Percentiles rank a stretch among this genome's conserved stretches.
Conservation (phyloP, 805 yeast genomes). For the Starmera caribaea region DNA sequence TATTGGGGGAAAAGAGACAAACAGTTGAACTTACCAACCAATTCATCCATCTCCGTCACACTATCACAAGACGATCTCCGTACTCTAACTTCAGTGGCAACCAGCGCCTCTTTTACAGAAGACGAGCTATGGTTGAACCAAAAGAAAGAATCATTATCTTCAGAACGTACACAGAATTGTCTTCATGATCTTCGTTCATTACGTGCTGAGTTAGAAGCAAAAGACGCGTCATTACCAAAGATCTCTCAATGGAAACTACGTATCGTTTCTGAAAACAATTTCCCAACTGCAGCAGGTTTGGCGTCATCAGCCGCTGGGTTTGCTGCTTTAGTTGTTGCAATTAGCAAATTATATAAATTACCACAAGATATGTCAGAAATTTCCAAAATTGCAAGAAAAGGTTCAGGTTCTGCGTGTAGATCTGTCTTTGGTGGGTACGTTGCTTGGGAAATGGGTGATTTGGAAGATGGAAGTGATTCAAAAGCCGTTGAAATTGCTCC, state of each 20-base stretch:
- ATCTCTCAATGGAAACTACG: conserved; percentile 59
- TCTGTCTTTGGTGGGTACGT: conserved; percentile 96
- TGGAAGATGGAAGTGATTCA: conserved; percentile 78
- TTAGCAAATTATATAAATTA: conserved; percentile 73
- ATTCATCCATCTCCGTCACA: conserved; percentile 92
- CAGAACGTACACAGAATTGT: conserved; percentile 61
- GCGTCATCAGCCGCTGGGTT: conserved; percentile 98
- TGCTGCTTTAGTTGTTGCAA: conserved; percentile 89
- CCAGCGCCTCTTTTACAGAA: conserved; percentile 41
- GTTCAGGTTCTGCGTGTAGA: conserved; percentile 97
- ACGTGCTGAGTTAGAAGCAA: conserved; percentile 51
- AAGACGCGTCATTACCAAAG: conserved; percentile 44
- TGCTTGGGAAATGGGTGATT: conserved; percentile 96
- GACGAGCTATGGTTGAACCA: conserved; percentile 87
- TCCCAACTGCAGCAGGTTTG: conserved; percentile 98
- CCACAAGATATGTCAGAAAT: conserved; percentile 82
- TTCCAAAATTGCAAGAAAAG: conserved; percentile 92
- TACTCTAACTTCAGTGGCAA: conserved; percentile 83
- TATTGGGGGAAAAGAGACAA: conserved; percentile 99
- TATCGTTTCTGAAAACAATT: conserved; percentile 88
- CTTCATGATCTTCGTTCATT: conserved; percentile 61
- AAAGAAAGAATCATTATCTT: conserved; percentile 58
- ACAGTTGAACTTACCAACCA: conserved; percentile 84
- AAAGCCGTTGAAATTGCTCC: conserved; percentile 91
- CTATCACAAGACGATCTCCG: conserved; percentile 83